Evolutionary conservation across 1,139 yeast species (phyloP), one percentile per base, ranked within the genome.

Genomic region (Geotrichum restrictum): DNA sequence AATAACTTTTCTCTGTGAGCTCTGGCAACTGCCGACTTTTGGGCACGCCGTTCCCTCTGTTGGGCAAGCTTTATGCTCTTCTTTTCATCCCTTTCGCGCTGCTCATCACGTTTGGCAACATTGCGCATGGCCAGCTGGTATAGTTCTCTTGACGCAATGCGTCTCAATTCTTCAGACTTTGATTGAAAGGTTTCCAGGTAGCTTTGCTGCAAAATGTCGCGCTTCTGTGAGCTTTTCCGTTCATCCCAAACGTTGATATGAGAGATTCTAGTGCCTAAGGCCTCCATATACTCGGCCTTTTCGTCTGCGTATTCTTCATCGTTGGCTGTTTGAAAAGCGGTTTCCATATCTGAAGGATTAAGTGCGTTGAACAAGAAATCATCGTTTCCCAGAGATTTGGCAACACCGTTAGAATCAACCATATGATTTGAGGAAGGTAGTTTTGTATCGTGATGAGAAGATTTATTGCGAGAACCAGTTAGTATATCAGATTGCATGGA

Each of bases 91-190:
- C 48, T 57, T 48, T 53, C 57, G 4, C 32, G 34, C 18, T 33
- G 51, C 27, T 55, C 62, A 45, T 57, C 67, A 43, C 56, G 53
- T 41, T 50, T 53, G 19, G 57, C 39, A 13, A 64, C 64, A 11
- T 57, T 47, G 13, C 51, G 52, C 60, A 62, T 55, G 3, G 68
- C 68, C n/a, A 48, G 48, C 13, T 60, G 62, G 34, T 58, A 59
- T 21, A 64, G 56, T 19, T 58, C 64, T 41, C 51, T 49, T 14
- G 57, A 56, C 8, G 67, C 68, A 42, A 57, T 51, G 22, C 54
- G 56, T 16, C 65, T 56, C 16, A 61, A 58, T 21, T 54, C 57
- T n/a, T 56, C 56, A 1, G 64, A 54, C 16, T 61, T 55, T 8
- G 52, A 45, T 11, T 54, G 50, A 41, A 54, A 52, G 31, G 56